phyloP scores from a whole-genome alignment of 1,284 basidiomycete genomes.

The Melampsora larici-populina region DNA sequence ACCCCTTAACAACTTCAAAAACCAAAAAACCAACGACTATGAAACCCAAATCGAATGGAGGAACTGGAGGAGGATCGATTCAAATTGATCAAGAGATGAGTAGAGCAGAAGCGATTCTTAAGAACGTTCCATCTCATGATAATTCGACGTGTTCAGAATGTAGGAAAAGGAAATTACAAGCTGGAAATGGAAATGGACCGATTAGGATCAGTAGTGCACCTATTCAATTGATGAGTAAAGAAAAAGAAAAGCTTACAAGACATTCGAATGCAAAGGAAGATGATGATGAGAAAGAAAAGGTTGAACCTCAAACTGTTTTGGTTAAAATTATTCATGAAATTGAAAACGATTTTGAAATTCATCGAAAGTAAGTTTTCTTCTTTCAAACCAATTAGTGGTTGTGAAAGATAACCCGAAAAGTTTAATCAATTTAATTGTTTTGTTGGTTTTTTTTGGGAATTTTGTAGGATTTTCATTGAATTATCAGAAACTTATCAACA shows the following conservation, averaged over 20 bases:
- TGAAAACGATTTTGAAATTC: slow-evolving; percentile 36
- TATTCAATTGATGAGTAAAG: background rate
- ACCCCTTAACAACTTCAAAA: background rate
- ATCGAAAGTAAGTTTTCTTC: slow-evolving; percentile 37
- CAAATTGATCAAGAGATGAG: slow-evolving; percentile 22
- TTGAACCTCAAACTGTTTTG: slow-evolving; percentile 20
- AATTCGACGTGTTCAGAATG: slow-evolving; percentile 38
- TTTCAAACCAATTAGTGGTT: too few species aligned
- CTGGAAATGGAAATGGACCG: background rate
- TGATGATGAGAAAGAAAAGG: background rate
- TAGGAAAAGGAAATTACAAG: slow-evolving; percentile 13
- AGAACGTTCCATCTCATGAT: slow-evolving; percentile 34
- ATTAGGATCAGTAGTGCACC: slow-evolving; percentile 17
- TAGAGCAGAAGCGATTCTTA: slow-evolving; percentile 35
- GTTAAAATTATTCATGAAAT: slow-evolving; percentile 29
- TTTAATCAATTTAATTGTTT: background rate
- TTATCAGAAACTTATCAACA: slow-evolving; percentile 31
- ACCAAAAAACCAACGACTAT: background rate
- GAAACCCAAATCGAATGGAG: background rate
- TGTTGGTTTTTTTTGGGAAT: background rate
- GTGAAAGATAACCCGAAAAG: too few species aligned
- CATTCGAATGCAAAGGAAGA: slow-evolving; percentile 22
- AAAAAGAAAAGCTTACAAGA: slow-evolving; percentile 9
- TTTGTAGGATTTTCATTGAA: slow-evolving; percentile 31
- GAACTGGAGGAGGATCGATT: background rate